Conservation (phyloP, 148 eudicot species). For the Dianthus caryophyllus region DNA sequence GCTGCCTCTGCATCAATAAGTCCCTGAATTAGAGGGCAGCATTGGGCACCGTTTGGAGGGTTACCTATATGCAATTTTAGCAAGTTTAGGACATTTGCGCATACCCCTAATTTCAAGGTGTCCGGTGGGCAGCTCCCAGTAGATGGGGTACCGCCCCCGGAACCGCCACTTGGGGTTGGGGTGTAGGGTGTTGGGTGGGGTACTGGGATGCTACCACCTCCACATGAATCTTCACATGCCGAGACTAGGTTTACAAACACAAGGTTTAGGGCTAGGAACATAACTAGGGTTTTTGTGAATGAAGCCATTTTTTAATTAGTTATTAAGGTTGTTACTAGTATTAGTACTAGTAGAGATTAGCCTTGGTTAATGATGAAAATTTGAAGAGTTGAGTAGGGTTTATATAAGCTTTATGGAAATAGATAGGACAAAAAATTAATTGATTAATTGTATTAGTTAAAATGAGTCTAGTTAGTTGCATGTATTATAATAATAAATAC, state of each 20-base stretch:
- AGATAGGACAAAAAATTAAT: not conserved
- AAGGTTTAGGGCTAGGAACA: slow-evolving; percentile 41
- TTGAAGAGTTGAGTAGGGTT: not conserved
- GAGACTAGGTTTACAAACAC: slow-evolving; percentile 31
- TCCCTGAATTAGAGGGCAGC: slow-evolving; percentile 42
- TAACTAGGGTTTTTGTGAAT: slow-evolving; percentile 21
- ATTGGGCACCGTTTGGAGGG: slow-evolving; percentile 32
- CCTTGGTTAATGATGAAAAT: slow-evolving; percentile 12
- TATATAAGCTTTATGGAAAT: slow-evolving; percentile 21
- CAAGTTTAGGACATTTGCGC: slow-evolving; percentile 38
- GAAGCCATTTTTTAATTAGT: slow-evolving; percentile 27
- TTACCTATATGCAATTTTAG: slow-evolving; percentile 32
- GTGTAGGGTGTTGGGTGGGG: slow-evolving; percentile 17
- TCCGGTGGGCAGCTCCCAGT: slow-evolving; percentile 31
- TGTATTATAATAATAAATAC: too few species aligned
- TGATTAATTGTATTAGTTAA: too few species aligned
- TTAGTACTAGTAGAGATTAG: not conserved
- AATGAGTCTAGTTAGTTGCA: too few species aligned
- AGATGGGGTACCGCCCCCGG: slow-evolving; percentile 10
- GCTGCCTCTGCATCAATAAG: slow-evolving; percentile 44
- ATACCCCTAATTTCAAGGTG: slow-evolving; percentile 45
- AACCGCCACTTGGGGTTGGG: slow-evolving; percentile 19
- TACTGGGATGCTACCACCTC: slow-evolving; percentile 22
- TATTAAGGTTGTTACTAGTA: not conserved
- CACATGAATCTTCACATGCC: slow-evolving; percentile 26